Percentiles rank a stretch among this genome's conserved stretches.
These are phyloP conservation scores for Eucalyptus guilfoylei DNA, from an alignment of 345 rosid genomes.

Conservation along the genomic window DNA sequence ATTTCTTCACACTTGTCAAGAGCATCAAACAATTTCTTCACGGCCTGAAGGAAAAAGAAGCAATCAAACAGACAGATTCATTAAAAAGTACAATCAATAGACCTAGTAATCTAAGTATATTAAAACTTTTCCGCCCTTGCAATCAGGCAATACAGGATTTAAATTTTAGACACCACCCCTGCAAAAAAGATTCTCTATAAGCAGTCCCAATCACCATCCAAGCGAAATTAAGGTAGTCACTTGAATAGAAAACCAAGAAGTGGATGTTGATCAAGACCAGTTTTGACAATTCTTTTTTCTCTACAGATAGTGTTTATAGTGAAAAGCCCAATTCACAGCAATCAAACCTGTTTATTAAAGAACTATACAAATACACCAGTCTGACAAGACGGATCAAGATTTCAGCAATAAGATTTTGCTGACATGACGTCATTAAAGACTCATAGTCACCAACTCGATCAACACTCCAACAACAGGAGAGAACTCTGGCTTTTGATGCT, in stretches of 20 bases:
- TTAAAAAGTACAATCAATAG: background rate
- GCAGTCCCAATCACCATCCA: background rate
- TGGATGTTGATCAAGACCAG: background rate
- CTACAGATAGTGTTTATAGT: background rate
- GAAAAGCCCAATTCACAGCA: background rate
- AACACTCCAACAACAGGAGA: background rate
- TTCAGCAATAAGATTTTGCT: background rate
- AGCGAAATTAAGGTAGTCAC: background rate
- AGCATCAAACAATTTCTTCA: conserved; percentile 50
- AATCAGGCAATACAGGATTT: background rate
- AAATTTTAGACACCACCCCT: background rate
- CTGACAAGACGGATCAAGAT: background rate
- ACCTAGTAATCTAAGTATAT: background rate
- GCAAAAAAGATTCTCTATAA: background rate
- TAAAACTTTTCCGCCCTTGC: background rate
- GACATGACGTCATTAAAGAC: background rate
- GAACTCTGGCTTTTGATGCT: too few relatives aligned
- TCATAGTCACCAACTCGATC: background rate
- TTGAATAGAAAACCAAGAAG: background rate
- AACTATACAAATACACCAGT: background rate
- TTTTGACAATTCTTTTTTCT: background rate
- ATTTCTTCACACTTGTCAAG: conserved; percentile 69
- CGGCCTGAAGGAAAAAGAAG: conserved; percentile 34
- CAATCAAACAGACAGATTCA: background rate
- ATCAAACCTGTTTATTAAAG: background rate